phyloP scores from a whole-genome alignment of 352 stramenopile genomes.

The Hyaloperonospora arabidopsidis region DNA sequence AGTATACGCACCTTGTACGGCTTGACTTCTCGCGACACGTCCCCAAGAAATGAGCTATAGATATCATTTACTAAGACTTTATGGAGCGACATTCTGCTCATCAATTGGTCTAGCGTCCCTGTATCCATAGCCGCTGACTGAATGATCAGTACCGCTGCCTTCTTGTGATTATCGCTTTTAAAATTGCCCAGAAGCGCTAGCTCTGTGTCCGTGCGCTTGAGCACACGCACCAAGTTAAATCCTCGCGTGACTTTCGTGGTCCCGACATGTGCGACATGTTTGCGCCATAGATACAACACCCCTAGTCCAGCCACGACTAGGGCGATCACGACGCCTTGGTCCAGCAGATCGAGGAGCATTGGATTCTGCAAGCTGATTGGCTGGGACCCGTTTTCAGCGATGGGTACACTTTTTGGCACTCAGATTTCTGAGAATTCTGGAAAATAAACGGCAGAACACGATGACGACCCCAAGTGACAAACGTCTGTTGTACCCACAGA shows the following conservation, averaged over 20 bases:
- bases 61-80: conserved; percentile 74
- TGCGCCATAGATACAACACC: too few relatives aligned
- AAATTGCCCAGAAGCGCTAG: conserved; percentile 68
- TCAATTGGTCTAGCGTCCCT: conserved; percentile 30
- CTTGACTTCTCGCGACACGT: conserved; percentile 56
- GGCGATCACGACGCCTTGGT: too few relatives aligned
- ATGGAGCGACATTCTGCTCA: conserved; percentile 58
- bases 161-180: conserved; percentile 48
- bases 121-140: conserved; percentile 55
- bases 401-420: too few relatives aligned
- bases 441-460: background rate
- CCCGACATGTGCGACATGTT: too few relatives aligned
- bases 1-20: conserved; percentile 52
- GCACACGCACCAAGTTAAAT: conserved; percentile 55
- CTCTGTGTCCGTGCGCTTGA: conserved; percentile 60
- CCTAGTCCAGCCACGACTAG: too few relatives aligned
- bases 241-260: background rate
- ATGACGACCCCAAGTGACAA: conserved; percentile 17
- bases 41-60: conserved; percentile 70
- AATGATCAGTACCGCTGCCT: conserved; percentile 56
- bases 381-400: too few relatives aligned
- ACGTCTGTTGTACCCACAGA: conserved; percentile 22
- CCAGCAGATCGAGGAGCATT: too few relatives aligned
- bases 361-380: too few relatives aligned
- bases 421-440: background rate